Evolutionary conservation across 805 yeast species (phyloP).

Genomic region (Cyberlindnera americana): DNA sequence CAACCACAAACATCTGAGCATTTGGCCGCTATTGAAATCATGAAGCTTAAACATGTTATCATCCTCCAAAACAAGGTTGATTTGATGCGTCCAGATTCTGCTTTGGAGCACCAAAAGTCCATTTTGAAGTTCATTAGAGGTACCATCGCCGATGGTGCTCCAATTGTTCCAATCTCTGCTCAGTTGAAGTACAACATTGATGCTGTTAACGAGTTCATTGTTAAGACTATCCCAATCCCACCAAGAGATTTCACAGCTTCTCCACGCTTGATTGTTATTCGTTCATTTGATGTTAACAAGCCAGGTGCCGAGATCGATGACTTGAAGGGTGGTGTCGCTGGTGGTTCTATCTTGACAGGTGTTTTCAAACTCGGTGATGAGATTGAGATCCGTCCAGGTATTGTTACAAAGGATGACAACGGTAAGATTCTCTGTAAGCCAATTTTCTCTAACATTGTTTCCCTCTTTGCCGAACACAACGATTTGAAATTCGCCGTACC

Average conservation of each 20-base stretch:
- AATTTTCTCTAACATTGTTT: slow-evolving; percentile 88
- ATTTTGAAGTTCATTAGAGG: slow-evolving; percentile 92
- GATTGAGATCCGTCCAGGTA: slow-evolving; percentile 98
- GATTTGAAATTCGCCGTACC: slow-evolving; percentile 99
- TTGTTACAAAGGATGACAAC: slow-evolving; percentile 89
- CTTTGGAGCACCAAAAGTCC: slow-evolving; percentile 91
- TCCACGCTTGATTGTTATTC: slow-evolving; percentile 93
- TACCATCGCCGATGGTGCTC: slow-evolving; percentile 98
- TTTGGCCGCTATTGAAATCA: slow-evolving; percentile 98
- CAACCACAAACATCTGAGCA: slow-evolving; percentile 99
- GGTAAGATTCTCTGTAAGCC: slow-evolving; percentile 92
- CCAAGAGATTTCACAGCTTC: slow-evolving; percentile 90
- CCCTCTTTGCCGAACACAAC: slow-evolving; percentile 95
- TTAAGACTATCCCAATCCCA: slow-evolving; percentile 93
- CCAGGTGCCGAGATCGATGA: slow-evolving; percentile 98
- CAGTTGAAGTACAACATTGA: slow-evolving; percentile 98
- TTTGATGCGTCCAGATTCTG: slow-evolving; percentile 95
- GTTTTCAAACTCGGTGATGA: slow-evolving; percentile 97
- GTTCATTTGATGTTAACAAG: slow-evolving; percentile 97
- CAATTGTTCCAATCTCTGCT: slow-evolving; percentile 97
- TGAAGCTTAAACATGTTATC: slow-evolving; percentile 95
- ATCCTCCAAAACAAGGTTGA: slow-evolving; percentile 97
- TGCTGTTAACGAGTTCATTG: slow-evolving; percentile 96
- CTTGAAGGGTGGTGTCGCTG: slow-evolving; percentile 99
- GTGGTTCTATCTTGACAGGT: slow-evolving; percentile 97